Conservation (phyloP, 2,329 filamentous ascomycete genomes). For the Thyridium curvatum region DNA sequence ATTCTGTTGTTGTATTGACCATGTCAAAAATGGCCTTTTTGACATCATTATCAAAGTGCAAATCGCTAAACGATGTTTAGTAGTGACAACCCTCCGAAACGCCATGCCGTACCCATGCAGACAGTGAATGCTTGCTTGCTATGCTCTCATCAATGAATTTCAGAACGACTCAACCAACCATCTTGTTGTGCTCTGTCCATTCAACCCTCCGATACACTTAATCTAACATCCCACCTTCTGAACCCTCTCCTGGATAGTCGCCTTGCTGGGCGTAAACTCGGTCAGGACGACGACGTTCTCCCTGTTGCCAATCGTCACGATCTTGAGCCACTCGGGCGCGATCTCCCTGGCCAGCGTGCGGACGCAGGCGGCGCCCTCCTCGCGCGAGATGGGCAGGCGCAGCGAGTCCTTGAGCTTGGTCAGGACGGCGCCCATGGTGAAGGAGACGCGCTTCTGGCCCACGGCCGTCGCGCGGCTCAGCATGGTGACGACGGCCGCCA, state of each 20-base stretch:
- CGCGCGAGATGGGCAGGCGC: conserved; percentile 43
- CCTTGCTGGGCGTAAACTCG: conserved; percentile 24
- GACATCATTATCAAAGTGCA: neutral
- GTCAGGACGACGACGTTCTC: conserved; percentile 53
- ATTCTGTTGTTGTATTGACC: no score
- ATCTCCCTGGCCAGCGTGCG: conserved; percentile 46
- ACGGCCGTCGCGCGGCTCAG: conserved; percentile 48
- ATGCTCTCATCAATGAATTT: neutral
- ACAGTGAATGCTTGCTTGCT: no score
- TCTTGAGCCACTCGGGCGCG: conserved; percentile 48
- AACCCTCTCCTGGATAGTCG: conserved; percentile 23
- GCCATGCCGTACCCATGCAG: no score
- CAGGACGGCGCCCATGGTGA: conserved; percentile 56
- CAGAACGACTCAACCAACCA: neutral
- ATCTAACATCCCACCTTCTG: conserved; percentile 2
- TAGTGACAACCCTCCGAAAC: no score
- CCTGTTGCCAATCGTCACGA: conserved; percentile 44
- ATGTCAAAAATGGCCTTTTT: neutral
- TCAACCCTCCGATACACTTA: neutral
- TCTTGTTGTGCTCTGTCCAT: no score
- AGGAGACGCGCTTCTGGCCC: conserved; percentile 53
- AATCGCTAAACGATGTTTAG: no score
- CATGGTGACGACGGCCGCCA: conserved; percentile 62
- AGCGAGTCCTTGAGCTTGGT: conserved; percentile 65
- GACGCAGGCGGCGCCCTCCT: conserved; percentile 45